phyloP scores from a whole-genome alignment of 768 basidiomycete species.

The Tricholoma flavovirens region DNA sequence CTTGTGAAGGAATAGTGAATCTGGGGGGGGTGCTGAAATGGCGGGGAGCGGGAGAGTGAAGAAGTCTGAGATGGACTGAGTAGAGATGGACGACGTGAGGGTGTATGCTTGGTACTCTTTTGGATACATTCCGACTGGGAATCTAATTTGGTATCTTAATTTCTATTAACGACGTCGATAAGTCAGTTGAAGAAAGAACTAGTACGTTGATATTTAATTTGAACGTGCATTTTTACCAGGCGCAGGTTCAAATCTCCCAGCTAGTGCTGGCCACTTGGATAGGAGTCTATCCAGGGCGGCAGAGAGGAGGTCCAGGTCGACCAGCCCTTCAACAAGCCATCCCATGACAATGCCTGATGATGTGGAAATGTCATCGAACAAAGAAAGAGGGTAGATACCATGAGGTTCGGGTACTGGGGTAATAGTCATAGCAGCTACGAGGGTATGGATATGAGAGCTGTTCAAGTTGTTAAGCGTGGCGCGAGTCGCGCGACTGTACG shows the following conservation, averaged over 20 bases:
- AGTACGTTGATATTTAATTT: not conserved
- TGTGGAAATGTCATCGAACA: conserved; percentile 34
- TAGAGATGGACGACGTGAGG: conserved; percentile 29
- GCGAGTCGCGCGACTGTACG: too few species aligned
- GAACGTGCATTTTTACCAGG: conserved; percentile 14
- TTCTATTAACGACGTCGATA: conserved; percentile 16
- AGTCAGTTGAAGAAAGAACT: not conserved
- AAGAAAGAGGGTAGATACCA: conserved; percentile 24
- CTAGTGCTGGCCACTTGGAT: conserved; percentile 27
- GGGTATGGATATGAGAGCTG: too few species aligned
- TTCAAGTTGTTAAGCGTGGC: too few species aligned
- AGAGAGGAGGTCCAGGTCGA: conserved; percentile 27
- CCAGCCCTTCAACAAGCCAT: conserved; percentile 36
- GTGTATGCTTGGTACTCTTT: conserved; percentile 29
- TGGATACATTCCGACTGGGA: conserved; percentile 31
- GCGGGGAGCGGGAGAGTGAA: conserved; percentile 27
- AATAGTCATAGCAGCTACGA: not conserved
- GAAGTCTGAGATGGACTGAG: conserved; percentile 31
- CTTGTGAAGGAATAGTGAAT: conserved; percentile 31
- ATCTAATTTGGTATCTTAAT: conserved; percentile 29
- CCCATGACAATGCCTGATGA: conserved; percentile 34
- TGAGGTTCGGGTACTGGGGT: not conserved
- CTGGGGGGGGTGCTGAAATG: conserved; percentile 29
- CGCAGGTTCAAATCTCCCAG: conserved; percentile 22
- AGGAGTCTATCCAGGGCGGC: conserved; percentile 27